Evolutionary conservation across 495 filamentous ascomycete genomes (phyloP).

Genomic region (Massariosphaeria phaeospora): DNA sequence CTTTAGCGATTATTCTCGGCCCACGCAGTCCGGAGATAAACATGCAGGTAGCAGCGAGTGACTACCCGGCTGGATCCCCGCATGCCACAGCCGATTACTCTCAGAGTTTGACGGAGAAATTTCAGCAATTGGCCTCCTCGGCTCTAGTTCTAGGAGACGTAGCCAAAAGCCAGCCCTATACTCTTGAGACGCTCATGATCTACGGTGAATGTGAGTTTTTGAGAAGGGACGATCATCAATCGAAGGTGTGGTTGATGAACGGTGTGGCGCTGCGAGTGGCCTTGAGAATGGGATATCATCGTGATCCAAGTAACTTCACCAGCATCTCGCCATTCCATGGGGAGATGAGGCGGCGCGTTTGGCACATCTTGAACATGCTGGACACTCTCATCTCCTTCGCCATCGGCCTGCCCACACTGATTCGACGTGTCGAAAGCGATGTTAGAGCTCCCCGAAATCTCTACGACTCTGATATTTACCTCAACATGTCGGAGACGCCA

Average conservation of each 20-base stretch:
- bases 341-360: conserved; percentile 39
- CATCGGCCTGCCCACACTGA: conserved; percentile 37
- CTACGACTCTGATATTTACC: conserved; percentile 41
- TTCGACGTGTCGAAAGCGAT: conserved; percentile 35
- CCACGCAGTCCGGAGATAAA: conserved; percentile 25
- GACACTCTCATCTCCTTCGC: conserved; percentile 39
- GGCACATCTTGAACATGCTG: conserved; percentile 36
- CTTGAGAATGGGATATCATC: conserved; percentile 37
- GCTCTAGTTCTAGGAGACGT: conserved; percentile 37
- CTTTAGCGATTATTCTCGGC: conserved; percentile 30
- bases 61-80: not conserved
- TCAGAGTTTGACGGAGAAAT: conserved; percentile 25
- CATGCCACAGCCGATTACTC: not conserved
- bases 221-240: conserved; percentile 32
- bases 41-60: not conserved
- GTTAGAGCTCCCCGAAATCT: conserved; percentile 38
- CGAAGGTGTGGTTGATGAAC: conserved; percentile 38
- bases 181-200: conserved; percentile 38
- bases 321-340: conserved; percentile 37
- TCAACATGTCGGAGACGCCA: conserved; percentile 32
- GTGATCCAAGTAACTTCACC: conserved; percentile 22
- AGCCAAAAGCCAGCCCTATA: conserved; percentile 37
- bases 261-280: conserved; percentile 37
- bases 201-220: conserved; percentile 31
- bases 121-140: conserved; percentile 35